phyloP scores from a whole-genome alignment of 73 alveolate genomes.

The Halteria grandinella region DNA sequence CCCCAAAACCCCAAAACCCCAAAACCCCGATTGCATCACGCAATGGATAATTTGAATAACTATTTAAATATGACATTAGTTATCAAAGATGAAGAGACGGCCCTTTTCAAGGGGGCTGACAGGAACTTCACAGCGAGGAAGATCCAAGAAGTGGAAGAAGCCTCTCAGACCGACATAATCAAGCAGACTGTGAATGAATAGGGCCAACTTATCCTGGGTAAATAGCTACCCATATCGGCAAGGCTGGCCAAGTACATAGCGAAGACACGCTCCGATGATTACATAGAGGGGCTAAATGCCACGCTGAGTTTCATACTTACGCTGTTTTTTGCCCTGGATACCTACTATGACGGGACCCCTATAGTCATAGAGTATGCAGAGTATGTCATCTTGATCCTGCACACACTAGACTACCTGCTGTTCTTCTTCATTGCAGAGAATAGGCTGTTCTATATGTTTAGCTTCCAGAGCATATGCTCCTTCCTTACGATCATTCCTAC shows the following conservation, averaged over 20 bases:
- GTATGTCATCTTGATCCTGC: slow-evolving; percentile 22
- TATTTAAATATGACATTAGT: neutral
- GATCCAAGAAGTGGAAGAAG: slow-evolving; percentile 39
- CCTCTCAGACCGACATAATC: neutral
- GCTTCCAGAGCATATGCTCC: slow-evolving; percentile 51
- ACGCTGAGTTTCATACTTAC: neutral
- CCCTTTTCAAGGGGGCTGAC: slow-evolving; percentile 36
- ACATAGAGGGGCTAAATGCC: slow-evolving; percentile 44
- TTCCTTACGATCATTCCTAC: slow-evolving; percentile 73
- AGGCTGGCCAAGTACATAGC: slow-evolving; percentile 24
- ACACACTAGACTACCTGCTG: slow-evolving; percentile 59
- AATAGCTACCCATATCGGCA: slow-evolving; percentile 32
- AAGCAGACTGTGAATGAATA: too few relatives aligned
- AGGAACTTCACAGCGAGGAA: slow-evolving; percentile 3
- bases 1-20: too few relatives aligned
- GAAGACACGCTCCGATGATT: slow-evolving; percentile 40
- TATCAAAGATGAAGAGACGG: slow-evolving; percentile 27
- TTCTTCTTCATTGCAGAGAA: slow-evolving; percentile 72
- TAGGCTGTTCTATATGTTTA: slow-evolving; percentile 53
- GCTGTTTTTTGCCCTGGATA: slow-evolving; percentile 36
- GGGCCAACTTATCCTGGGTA: too few relatives aligned
- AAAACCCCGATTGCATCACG: too few relatives aligned
- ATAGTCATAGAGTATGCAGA: slow-evolving; percentile 30
- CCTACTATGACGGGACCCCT: slow-evolving; percentile 35
- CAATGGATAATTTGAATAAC: too few relatives aligned